Percentiles rank a stretch among this genome's conserved stretches.
phyloP scores from a whole-genome alignment of 2,329 filamentous ascomycete species.

The Hypoxylon rubiginosum region DNA sequence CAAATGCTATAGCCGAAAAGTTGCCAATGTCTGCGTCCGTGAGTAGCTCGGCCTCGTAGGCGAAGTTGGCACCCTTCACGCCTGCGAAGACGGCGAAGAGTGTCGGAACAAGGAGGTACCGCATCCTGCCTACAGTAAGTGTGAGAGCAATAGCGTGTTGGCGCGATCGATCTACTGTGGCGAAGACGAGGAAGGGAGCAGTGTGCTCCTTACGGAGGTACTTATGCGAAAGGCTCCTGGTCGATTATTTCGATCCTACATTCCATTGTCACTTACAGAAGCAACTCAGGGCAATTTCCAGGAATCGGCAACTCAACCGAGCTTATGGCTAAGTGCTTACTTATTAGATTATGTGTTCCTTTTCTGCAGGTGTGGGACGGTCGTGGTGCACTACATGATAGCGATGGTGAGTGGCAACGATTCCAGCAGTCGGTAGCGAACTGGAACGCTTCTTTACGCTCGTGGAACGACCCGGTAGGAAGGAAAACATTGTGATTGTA shows the following conservation, averaged over 20 bases:
- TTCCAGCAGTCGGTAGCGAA: constrained; percentile 3
- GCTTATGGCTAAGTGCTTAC: constrained; percentile 15
- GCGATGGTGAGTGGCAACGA: neutral
- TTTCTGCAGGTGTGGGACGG: constrained; percentile 14
- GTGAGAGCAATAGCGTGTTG: neutral
- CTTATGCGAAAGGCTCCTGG: constrained; percentile 21
- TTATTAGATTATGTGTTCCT: constrained; percentile 13
- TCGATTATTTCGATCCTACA: constrained; percentile 12
- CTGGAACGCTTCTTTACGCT: neutral
- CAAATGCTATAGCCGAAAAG: constrained; percentile 51
- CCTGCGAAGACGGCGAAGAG: constrained; percentile 24
- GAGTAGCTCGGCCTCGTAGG: constrained; percentile 48
- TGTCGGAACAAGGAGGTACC: neutral
- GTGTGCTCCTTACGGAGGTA: neutral
- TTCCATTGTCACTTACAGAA: constrained; percentile 11
- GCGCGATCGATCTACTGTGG: constrained; percentile 3
- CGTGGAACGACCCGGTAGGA: neutral
- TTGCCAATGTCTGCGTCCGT: constrained; percentile 50
- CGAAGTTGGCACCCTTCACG: constrained; percentile 40
- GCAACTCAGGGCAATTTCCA: neutral
- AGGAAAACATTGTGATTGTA: neutral
- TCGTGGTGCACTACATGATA: neutral
- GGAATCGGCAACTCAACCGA: constrained; percentile 5
- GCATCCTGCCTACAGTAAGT: constrained; percentile 32
- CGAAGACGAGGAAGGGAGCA: neutral